These are phyloP conservation scores for Anethum foeniculum DNA, from an alignment of 140 eudicot genomes.

Conservation along the genomic window DNA sequence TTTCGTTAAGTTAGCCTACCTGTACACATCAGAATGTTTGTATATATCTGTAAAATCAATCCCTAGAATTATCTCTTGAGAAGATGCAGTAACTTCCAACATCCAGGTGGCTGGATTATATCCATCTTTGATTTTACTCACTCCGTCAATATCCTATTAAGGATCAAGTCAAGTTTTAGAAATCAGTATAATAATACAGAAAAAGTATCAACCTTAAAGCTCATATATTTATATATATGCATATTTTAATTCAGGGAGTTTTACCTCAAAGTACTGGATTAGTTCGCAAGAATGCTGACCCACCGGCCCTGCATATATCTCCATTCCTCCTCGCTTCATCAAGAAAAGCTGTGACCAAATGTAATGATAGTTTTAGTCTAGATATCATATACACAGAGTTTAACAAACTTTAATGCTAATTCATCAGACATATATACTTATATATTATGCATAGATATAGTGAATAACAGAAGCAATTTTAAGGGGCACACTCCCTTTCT, in stretches of 20 bases:
- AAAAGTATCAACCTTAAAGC: neutral
- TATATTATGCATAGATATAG: neutral
- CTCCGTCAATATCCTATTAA: slow-evolving; percentile 34
- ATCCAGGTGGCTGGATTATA: slow-evolving; percentile 84
- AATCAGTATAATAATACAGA: neutral
- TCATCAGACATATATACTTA: neutral
- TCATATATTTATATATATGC: neutral
- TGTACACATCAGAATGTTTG: slow-evolving; percentile 46
- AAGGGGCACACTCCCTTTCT: neutral
- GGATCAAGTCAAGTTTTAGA: slow-evolving; percentile 5
- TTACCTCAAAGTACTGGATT: slow-evolving; percentile 75
- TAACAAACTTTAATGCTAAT: neutral
- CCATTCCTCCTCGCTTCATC: slow-evolving; percentile 77
- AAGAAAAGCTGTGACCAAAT: slow-evolving; percentile 49
- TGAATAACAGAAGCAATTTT: neutral
- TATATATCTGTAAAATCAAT: slow-evolving; percentile 51
- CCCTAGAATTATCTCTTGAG: slow-evolving; percentile 51
- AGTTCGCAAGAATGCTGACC: slow-evolving; percentile 52
- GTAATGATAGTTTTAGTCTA: neutral
- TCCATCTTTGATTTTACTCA: slow-evolving; percentile 44
- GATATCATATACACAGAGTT: neutral
- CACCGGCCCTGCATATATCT: slow-evolving; percentile 68
- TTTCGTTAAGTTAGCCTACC: slow-evolving; percentile 9
- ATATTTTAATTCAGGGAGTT: neutral
- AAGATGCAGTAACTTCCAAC: slow-evolving; percentile 54